phyloP scores from a whole-genome alignment of 75 land plant species.

The Larix kaempferi region DNA sequence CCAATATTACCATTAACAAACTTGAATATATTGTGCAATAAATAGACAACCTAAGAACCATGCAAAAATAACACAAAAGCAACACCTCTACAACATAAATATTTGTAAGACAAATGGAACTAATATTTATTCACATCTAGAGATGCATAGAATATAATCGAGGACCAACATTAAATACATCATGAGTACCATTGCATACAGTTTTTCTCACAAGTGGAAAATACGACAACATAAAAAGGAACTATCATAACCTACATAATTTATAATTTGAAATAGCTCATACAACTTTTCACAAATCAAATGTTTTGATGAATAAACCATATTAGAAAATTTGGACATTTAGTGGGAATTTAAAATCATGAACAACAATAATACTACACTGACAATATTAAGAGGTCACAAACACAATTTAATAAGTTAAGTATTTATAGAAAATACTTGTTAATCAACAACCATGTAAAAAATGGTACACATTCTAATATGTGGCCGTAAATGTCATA shows the following conservation, averaged over 20 bases:
- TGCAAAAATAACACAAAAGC: too few relatives aligned
- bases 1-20: too few relatives aligned
- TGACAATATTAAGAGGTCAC: background rate
- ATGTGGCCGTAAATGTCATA: slow-evolving; percentile 80
- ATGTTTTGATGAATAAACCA: slow-evolving; percentile 7
- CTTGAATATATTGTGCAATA: too few relatives aligned
- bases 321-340: slow-evolving; percentile 97
- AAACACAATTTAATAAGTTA: background rate
- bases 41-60: too few relatives aligned
- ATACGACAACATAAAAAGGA: background rate
- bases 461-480: background rate
- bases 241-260: background rate
- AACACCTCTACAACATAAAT: too few relatives aligned
- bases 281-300: background rate
- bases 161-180: background rate
- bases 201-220: background rate
- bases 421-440: background rate
- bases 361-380: slow-evolving; percentile 82
- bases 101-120: too few relatives aligned
- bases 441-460: background rate
- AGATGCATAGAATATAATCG: slow-evolving; percentile 40
- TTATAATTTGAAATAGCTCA: background rate
- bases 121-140: too few relatives aligned
- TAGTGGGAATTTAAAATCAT: slow-evolving; percentile 93
- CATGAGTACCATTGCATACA: background rate